A percentile compares a stretch with the other conserved stretches of the same genome.
phyloP scores from a whole-genome alignment of 768 basidiomycete genomes.

The Phylloporus scabripes region DNA sequence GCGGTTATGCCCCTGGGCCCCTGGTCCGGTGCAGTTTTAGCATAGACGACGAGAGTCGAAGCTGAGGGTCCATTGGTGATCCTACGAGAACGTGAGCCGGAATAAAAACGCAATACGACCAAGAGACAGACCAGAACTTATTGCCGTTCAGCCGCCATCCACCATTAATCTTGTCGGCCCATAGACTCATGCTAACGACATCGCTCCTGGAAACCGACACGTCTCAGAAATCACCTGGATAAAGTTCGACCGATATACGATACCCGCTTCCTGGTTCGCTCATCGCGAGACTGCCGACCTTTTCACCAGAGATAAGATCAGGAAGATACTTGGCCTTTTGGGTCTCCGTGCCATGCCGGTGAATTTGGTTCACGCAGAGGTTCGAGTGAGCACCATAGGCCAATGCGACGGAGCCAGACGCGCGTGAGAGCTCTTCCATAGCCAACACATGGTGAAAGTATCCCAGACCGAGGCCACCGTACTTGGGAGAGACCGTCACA shows the following conservation, averaged over 20 bases:
- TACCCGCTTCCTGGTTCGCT: slow-evolving; percentile 82
- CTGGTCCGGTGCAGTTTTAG: slow-evolving; percentile 73
- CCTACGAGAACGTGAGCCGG: slow-evolving; percentile 40
- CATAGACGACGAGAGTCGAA: slow-evolving; percentile 89
- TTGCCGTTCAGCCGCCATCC: slow-evolving; percentile 83
- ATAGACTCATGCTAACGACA: slow-evolving; percentile 89
- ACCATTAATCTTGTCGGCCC: slow-evolving; percentile 70
- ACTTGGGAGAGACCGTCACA: slow-evolving; percentile 72
- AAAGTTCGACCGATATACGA: not conserved
- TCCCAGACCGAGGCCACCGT: slow-evolving; percentile 78
- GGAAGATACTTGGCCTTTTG: slow-evolving; percentile 83
- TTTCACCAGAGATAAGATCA: slow-evolving; percentile 71
- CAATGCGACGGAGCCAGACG: slow-evolving; percentile 88
- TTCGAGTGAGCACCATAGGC: slow-evolving; percentile 93
- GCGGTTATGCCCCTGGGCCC: slow-evolving; percentile 88
- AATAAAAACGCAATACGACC: not conserved
- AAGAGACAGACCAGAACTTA: slow-evolving; percentile 75
- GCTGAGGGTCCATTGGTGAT: slow-evolving; percentile 94
- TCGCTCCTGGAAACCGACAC: slow-evolving; percentile 47
- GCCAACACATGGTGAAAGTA: slow-evolving; percentile 87
- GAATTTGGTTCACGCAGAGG: slow-evolving; percentile 81
- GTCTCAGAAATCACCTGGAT: not conserved
- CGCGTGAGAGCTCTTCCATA: slow-evolving; percentile 90
- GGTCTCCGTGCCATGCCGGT: slow-evolving; percentile 73
- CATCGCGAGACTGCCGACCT: slow-evolving; percentile 92